Percentiles rank a stretch among this genome's conserved stretches.
Evolutionary conservation across 2,329 filamentous ascomycete genomes (phyloP).

Genomic region (Ophiostoma perfectum): DNA sequence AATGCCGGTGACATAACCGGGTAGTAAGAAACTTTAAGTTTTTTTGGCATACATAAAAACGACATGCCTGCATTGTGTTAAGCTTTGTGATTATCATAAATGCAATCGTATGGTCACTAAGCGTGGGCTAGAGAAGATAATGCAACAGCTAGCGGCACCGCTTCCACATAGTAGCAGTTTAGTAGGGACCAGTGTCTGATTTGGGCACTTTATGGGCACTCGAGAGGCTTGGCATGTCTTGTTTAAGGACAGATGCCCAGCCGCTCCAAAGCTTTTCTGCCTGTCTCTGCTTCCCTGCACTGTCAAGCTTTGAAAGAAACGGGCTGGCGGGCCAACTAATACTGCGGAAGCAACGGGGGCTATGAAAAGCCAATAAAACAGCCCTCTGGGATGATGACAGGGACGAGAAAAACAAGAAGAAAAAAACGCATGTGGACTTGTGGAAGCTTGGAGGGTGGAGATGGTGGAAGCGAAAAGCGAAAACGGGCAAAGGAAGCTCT

Average conservation of each 20-base stretch:
- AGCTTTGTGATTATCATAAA: background rate
- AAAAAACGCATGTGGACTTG: background rate
- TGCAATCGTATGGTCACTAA: background rate
- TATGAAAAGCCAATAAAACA: background rate
- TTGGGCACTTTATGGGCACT: conserved; percentile 2
- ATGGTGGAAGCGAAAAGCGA: conserved; percentile 2
- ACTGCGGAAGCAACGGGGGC: background rate
- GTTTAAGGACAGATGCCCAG: background rate
- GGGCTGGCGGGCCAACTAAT: background rate
- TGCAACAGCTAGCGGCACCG: background rate
- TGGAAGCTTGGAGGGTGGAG: background rate
- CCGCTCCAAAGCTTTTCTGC: background rate
- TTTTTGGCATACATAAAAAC: background rate
- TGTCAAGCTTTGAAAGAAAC: background rate
- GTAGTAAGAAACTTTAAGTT: background rate
- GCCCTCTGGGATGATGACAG: background rate
- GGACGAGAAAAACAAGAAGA: background rate
- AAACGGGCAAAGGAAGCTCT: background rate
- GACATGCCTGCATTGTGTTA: background rate
- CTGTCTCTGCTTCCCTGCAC: background rate
- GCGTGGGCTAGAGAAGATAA: background rate
- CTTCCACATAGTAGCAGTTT: background rate
- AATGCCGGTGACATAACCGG: background rate
- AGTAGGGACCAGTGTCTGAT: background rate
- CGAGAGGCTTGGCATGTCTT: conserved; percentile 6